Percentiles rank a stretch among this genome's conserved stretches.
Evolutionary conservation across 495 filamentous ascomycete genomes (phyloP).

Genomic region (Gamarada debralockiae): DNA sequence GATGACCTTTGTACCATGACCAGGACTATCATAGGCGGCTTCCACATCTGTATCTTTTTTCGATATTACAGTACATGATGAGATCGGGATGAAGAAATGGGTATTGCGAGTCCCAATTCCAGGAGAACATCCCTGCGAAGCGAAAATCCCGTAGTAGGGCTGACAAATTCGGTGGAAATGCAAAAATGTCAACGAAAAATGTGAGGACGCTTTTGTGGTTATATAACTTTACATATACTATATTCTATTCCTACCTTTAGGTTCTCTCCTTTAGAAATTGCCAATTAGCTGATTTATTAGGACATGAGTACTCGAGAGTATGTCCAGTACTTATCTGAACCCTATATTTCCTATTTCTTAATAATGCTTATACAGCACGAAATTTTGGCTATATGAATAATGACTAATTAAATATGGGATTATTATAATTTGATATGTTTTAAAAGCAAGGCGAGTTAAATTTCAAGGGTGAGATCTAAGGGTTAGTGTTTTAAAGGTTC

Average conservation of each 20-base stretch:
- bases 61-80: no score
- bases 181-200: no score
- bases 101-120: no score
- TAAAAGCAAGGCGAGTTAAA: background rate
- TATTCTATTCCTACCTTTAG: background rate
- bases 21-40: no score
- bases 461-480: background rate
- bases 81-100: no score
- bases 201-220: background rate
- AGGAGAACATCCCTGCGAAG: background rate
- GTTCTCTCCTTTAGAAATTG: background rate
- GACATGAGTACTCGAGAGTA: background rate
- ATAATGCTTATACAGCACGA: background rate
- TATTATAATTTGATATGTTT: background rate
- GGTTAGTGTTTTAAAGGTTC: no score
- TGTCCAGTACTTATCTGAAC: background rate
- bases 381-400: background rate
- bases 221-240: background rate
- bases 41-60: no score
- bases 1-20: no score
- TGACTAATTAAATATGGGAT: background rate
- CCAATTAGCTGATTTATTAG: background rate
- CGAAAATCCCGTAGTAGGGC: background rate
- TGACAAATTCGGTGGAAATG: background rate
- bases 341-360: background rate